phyloP scores from a whole-genome alignment of 1,284 basidiomycete genomes.

The Gomphus bonarii region DNA sequence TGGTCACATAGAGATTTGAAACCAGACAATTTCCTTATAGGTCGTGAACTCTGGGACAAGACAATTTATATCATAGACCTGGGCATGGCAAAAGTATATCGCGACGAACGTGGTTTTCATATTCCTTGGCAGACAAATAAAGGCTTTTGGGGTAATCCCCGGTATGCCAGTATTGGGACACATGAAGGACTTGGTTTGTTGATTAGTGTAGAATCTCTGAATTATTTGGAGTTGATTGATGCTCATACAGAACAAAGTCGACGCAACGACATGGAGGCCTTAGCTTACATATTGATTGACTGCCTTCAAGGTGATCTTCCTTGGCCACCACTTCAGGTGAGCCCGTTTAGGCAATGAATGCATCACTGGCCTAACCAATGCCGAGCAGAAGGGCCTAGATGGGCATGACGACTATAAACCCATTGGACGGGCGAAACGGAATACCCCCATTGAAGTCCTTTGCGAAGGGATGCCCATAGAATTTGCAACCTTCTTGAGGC shows the following conservation, averaged over 20 bases:
- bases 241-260: slow-evolving; percentile 48
- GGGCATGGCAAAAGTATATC: slow-evolving; percentile 92
- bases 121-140: slow-evolving; percentile 74
- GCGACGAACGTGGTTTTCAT: slow-evolving; percentile 77
- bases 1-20: slow-evolving; percentile 4
- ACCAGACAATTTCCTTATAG: slow-evolving; percentile 11
- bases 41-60: slow-evolving; percentile 10
- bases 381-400: slow-evolving; percentile 2
- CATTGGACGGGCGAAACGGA: slow-evolving; percentile 4
- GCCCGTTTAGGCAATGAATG: neutral
- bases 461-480: slow-evolving; percentile 14
- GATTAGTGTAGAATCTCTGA: neutral
- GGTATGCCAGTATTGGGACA: slow-evolving; percentile 93
- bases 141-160: slow-evolving; percentile 57
- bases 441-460: slow-evolving; percentile 5
- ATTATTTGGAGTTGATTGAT: neutral
- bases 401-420: slow-evolving; percentile 9
- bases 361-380: neutral
- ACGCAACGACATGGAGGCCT: slow-evolving; percentile 85
- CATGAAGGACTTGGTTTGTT: slow-evolving; percentile 78
- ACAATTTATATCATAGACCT: slow-evolving; percentile 82
- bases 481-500: slow-evolving; percentile 11
- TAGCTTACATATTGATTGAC: slow-evolving; percentile 91
- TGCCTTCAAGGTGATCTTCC: slow-evolving; percentile 77
- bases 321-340: slow-evolving; percentile 39